These are phyloP conservation scores for Aspergillus incahuasiensis DNA, from an alignment of 495 filamentous ascomycete species.

Conservation along the genomic window DNA sequence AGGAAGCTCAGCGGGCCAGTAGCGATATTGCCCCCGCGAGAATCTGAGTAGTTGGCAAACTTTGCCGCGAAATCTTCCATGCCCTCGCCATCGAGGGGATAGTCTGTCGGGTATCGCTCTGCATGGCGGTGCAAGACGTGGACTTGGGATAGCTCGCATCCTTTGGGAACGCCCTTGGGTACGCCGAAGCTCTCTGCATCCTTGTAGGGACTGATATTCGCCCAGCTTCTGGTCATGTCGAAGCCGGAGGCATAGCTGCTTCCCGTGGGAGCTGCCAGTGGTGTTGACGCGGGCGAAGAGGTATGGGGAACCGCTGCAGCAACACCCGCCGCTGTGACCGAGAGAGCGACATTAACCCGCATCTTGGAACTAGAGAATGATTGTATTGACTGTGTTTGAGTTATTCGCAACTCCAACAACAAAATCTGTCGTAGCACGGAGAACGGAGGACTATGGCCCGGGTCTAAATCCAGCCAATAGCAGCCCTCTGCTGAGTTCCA, in stretches of 20 bases:
- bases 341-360: too few relatives aligned
- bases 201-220: conserved; percentile 43
- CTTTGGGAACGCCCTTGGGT: conserved; percentile 44
- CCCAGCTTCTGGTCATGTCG: conserved; percentile 39
- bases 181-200: conserved; percentile 39
- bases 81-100: conserved; percentile 37
- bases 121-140: conserved; percentile 51
- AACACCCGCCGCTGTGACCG: neutral
- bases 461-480: too few relatives aligned
- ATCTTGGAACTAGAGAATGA: too few relatives aligned
- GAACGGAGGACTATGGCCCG: too few relatives aligned
- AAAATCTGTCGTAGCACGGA: too few relatives aligned
- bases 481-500: too few relatives aligned
- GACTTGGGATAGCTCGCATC: conserved; percentile 50
- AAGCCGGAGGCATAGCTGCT: conserved; percentile 29
- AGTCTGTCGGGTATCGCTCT: conserved; percentile 43
- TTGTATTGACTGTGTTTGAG: too few relatives aligned
- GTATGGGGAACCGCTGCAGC: neutral
- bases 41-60: conserved; percentile 38
- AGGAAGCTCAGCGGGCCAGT: conserved; percentile 46
- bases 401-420: too few relatives aligned
- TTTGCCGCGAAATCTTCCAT: conserved; percentile 44
- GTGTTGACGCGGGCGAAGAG: conserved; percentile 1
- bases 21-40: conserved; percentile 30
- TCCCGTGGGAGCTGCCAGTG: conserved; percentile 31